These are phyloP conservation scores for Agastache rugosa DNA, from an alignment of 257 asterid species.

Conservation along the genomic window DNA sequence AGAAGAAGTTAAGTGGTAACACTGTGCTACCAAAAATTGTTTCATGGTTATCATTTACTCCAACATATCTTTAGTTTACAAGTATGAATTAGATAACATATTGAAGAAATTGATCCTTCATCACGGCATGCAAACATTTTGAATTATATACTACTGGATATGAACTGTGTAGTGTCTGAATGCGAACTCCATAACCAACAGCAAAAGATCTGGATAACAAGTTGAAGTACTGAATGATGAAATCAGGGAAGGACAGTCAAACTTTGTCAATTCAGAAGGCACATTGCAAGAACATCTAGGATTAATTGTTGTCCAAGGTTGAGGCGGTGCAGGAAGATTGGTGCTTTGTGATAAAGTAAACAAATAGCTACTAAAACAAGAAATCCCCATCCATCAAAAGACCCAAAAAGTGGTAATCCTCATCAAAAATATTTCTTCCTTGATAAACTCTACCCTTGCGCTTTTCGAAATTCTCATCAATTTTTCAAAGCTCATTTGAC, in stretches of 20 bases:
- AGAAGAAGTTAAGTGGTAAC: background rate
- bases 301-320: background rate
- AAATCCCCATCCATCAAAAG: conserved; percentile 9
- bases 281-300: conserved; percentile 6
- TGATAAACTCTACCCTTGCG: background rate
- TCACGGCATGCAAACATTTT: background rate
- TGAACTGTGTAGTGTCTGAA: background rate
- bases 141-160: background rate
- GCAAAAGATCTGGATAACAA: background rate
- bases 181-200: background rate
- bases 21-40: background rate
- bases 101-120: conserved; percentile 22
- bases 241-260: background rate
- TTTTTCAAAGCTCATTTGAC: conserved; percentile 9
- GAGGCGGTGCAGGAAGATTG: background rate
- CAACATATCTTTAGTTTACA: conserved; percentile 16
- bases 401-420: background rate
- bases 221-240: background rate
- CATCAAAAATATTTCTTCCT: conserved; percentile 8
- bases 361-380: background rate
- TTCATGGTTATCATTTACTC: conserved; percentile 6
- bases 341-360: background rate
- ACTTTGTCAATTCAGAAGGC: conserved; percentile 18
- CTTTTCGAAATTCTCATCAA: conserved; percentile 16
- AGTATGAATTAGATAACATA: conserved; percentile 10